A percentile compares a stretch with the other conserved stretches of the same genome.
phyloP scores from a whole-genome alignment of 75 land plant species.

The Adiantum capillusveneris region DNA sequence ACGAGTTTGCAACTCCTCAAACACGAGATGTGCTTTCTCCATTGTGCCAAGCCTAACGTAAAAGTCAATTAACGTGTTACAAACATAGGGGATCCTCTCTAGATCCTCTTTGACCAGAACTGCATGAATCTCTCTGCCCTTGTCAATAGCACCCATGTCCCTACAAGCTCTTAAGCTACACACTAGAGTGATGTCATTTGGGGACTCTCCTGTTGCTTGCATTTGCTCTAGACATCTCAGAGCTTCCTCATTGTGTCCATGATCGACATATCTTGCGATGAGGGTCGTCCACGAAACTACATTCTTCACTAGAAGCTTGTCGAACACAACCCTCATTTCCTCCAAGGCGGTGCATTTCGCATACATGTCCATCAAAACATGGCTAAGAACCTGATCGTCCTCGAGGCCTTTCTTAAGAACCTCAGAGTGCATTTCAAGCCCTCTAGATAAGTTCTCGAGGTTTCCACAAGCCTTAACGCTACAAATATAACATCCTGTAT shows the following conservation, averaged over 20 bases:
- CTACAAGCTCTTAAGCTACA: conserved; percentile 14
- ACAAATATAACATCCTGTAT: conserved; percentile 1
- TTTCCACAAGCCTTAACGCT: conserved; percentile 12
- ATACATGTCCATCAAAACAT: conserved; percentile 20
- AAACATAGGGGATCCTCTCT: conserved; percentile 1
- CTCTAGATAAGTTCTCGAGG: not conserved
- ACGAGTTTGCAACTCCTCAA: conserved; percentile 9
- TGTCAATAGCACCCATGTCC: not conserved
- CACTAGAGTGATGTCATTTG: conserved; percentile 7
- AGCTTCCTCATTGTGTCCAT: not conserved
- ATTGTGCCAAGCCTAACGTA: conserved; percentile 11
- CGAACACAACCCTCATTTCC: conserved; percentile 6
- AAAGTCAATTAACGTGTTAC: conserved; percentile 23
- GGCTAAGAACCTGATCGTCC: conserved; percentile 1
- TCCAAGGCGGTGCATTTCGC: conserved; percentile 14
- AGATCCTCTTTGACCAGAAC: conserved; percentile 1
- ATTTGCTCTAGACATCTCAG: conserved; percentile 2
- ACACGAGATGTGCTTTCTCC: conserved; percentile 15
- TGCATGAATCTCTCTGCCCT: conserved; percentile 9
- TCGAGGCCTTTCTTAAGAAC: not conserved
- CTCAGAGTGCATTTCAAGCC: conserved; percentile 1
- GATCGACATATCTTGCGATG: not conserved
- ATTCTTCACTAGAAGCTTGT: not conserved
- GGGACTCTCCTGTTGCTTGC: not conserved
- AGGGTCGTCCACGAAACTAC: not conserved